Base-by-base conservation (phyloP, 2,329 filamentous ascomycete genomes). In the Penicillium sp. region DNA sequence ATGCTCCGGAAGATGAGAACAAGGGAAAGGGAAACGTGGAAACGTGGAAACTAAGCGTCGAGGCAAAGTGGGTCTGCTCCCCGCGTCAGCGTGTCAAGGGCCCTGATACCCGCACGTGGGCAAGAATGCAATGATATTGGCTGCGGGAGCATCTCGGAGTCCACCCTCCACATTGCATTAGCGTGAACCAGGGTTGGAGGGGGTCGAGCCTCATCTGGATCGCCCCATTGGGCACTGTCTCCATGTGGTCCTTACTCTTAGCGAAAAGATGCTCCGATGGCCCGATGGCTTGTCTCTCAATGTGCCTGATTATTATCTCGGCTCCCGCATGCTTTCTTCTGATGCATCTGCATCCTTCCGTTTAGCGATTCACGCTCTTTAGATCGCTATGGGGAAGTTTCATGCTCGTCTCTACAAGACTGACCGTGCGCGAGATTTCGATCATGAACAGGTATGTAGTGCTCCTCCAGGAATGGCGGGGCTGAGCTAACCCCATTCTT, bases 391-490 rank as follows among this genome's bases (percentile, higher is more conserved):
- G 70, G 63, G 66, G 49, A 71, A 64, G 47, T 65, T 72, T 43
- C 67, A 68, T 45, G 60, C 64, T 31, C 60, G 71, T 49, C 60
- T 75, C 47, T 76, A 76, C 54, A 74, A 74, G 47, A 76, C 73
- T 51, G 73, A 75, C 54, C 71, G 73, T 36, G 72, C 73, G 45
- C 62, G 70, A 54, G 73, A 75, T 49, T 76, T 76, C 49, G 73
- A 75, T 42, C 73, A 75, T 65, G 73, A 75, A 59, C 70, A 71
- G 60, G 68, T 72, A 60, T 13, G 48, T n/a, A 16, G 18, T 18
- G 4, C 8, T 42, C 6, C 39, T 21, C 15, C 12, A 23, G 18
- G 18, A 24, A 26, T 28, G 21, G 13, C 23, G 41, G 24, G 41
- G 41, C 13, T 9, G 23, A 13, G 23, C 41, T 42, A 23, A 42